phyloP scores from a whole-genome alignment of 176 grass and related monocot species.

The Zoysia pacifica region DNA sequence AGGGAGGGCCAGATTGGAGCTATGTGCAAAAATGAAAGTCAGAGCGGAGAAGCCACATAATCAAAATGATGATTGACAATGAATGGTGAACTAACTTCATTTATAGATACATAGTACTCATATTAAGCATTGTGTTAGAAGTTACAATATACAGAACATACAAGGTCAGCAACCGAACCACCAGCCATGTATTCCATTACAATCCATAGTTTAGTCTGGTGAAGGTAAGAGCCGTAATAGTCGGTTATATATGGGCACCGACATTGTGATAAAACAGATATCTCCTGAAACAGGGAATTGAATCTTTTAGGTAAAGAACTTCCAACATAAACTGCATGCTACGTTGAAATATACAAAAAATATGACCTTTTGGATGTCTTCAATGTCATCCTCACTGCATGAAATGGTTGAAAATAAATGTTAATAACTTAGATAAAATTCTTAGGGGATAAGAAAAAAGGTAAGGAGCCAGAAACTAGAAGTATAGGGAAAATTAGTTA shows the following conservation, averaged over 20 bases:
- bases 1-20: conserved; percentile 85
- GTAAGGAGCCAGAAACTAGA: conserved; percentile 14
- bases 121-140: conserved; percentile 9
- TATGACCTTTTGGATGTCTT: conserved; percentile 99
- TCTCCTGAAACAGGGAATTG: conserved; percentile 69
- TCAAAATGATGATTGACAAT: conserved; percentile 28
- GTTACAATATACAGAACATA: conserved; percentile 58
- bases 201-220: conserved; percentile 98
- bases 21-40: conserved; percentile 43
- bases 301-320: conserved; percentile 41
- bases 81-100: conserved; percentile 27
- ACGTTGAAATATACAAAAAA: conserved; percentile 28
- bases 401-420: conserved; percentile 25
- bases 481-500: conserved; percentile 9
- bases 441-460: background rate
- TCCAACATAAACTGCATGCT: conserved; percentile 3
- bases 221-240: conserved; percentile 97
- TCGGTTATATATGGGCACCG: conserved; percentile 99
- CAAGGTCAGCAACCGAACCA: conserved; percentile 97
- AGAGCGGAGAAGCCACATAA: conserved; percentile 31
- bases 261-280: conserved; percentile 96
- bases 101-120: conserved; percentile 22
- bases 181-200: conserved; percentile 99
- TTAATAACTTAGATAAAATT: conserved; percentile 31
- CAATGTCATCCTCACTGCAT: conserved; percentile 97